phyloP scores from a whole-genome alignment of 352 stramenopile species.

The Globisporangium spinosum region DNA sequence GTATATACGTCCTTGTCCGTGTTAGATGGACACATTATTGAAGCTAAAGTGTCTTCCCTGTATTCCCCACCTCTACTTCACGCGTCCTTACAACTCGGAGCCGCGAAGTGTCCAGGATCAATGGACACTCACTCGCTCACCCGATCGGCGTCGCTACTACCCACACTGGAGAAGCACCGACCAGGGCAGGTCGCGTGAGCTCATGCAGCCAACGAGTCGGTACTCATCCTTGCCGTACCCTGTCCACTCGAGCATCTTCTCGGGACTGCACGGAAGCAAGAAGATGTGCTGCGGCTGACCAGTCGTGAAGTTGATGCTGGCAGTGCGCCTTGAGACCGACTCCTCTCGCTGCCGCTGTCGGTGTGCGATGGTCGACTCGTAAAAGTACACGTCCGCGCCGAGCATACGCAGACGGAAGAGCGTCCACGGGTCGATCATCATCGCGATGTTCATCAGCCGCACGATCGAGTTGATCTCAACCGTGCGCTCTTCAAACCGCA shows the following conservation, averaged over 20 bases:
- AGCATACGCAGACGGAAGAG: conserved; percentile 26
- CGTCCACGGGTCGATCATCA: conserved; percentile 45
- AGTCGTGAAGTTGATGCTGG: background rate
- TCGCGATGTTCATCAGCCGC: conserved; percentile 40
- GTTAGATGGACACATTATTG: background rate
- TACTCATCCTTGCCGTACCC: conserved; percentile 21
- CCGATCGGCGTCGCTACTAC: background rate
- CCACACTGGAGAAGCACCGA: conserved; percentile 20
- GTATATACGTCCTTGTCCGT: background rate
- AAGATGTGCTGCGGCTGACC: conserved; percentile 15
- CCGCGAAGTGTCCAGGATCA: background rate
- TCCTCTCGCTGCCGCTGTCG: background rate
- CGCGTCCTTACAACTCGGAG: background rate
- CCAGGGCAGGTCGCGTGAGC: conserved; percentile 17
- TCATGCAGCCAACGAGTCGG: conserved; percentile 21
- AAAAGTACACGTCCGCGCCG: conserved; percentile 32
- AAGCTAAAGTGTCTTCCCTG: background rate
- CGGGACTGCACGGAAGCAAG: conserved; percentile 28
- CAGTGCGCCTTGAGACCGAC: background rate
- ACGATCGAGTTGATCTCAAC: conserved; percentile 25
- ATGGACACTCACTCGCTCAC: background rate
- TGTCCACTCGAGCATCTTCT: conserved; percentile 28
- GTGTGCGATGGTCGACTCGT: conserved; percentile 15
- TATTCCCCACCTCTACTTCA: background rate
- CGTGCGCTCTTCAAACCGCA: conserved; percentile 18